These are phyloP conservation scores for Crithidia thermophila DNA, from an alignment of 208 protist genomes.

Conservation along the genomic window DNA sequence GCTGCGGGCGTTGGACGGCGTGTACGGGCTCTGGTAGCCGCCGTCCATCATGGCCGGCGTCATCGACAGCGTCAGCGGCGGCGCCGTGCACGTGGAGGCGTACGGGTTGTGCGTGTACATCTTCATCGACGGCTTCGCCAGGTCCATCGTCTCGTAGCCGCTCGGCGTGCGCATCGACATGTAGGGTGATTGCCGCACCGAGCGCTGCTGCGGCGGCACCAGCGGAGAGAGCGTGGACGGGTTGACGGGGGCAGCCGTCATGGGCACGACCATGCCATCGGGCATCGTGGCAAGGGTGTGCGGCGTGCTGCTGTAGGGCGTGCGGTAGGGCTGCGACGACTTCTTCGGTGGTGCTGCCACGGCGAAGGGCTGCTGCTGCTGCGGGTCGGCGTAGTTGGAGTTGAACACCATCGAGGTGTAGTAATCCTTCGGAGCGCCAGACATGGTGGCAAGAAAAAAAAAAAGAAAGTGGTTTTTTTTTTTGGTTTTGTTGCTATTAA, in stretches of 20 bases:
- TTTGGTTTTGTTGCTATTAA: too few relatives aligned
- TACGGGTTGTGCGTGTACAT: constrained; percentile 82
- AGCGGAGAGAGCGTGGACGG: constrained; percentile 4
- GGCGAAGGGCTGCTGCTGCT: constrained; percentile 4
- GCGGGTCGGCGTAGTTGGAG: constrained; percentile 41
- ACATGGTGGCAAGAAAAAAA: constrained; percentile 21
- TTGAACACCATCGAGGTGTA: constrained; percentile 63
- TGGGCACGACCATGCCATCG: background rate
- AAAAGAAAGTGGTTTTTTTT: background rate
- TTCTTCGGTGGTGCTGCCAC: constrained; percentile 7
- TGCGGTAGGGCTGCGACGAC: constrained; percentile 26
- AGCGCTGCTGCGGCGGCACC: background rate
- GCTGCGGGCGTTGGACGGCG: background rate
- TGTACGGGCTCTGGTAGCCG: constrained; percentile 2
- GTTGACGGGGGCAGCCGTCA: background rate
- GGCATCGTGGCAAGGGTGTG: background rate
- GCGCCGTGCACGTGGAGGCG: constrained; percentile 39
- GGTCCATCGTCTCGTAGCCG: constrained; percentile 19
- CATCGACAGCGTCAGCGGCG: constrained; percentile 6
- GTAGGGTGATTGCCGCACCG: background rate
- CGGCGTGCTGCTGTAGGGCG: constrained; percentile 22
- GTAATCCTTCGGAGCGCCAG: constrained; percentile 33
- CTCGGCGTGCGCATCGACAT: constrained; percentile 1
- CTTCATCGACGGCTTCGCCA: constrained; percentile 5
- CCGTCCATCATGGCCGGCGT: constrained; percentile 34